Evolutionary conservation across 495 filamentous ascomycete genomes (phyloP), one percentile per base, ranked within the genome.

Genomic region (Glutinoglossum americanum): DNA sequence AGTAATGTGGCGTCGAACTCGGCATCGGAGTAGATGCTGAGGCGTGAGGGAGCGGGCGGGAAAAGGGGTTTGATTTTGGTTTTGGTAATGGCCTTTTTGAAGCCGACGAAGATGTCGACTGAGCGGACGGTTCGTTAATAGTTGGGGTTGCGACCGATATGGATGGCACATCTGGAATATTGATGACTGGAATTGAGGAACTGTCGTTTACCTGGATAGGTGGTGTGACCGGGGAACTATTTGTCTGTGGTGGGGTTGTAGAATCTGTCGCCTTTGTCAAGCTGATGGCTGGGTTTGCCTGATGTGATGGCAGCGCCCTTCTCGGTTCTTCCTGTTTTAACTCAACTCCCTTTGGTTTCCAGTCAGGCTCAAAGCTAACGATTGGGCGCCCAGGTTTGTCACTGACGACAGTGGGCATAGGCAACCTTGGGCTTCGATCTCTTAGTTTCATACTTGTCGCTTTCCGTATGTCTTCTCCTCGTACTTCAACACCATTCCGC

Each of bases 391-490:
- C 85, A 56, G 83, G 80, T 60, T 74, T 81, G 69, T 93, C 81
- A 70, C 85, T 92, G 66, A 95, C 87, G 44, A 85, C 77, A 30
- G 84, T 84, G 62, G 89, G 89, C 64, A 80, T 88, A 4, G 89
- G 89, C 32, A 95, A 70, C 62, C 84, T 90, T 54, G 82, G 70
- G 64, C 89, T 94, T 63, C 88, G 80, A 66, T 94, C 87, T 61
- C 78, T 86, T 58, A 89, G 73, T 66, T 70, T 82, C 76, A 89
- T 92, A 71, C 82, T 89, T n/a, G 89, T 95, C n/a, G 89, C 89
- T 56, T 82, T 77, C 30, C 82, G 76, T 57, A 95, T 89, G 51
- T 95, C 89, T 48, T 93, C 86, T 61, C 85, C 73, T 54, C 89
- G 80, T 41, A 93, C 78, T 67, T 95, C 89, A 59, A 81, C 74